Conservation (phyloP, 768 basidiomycete genomes). For the Rhodotorula toruloides region DNA sequence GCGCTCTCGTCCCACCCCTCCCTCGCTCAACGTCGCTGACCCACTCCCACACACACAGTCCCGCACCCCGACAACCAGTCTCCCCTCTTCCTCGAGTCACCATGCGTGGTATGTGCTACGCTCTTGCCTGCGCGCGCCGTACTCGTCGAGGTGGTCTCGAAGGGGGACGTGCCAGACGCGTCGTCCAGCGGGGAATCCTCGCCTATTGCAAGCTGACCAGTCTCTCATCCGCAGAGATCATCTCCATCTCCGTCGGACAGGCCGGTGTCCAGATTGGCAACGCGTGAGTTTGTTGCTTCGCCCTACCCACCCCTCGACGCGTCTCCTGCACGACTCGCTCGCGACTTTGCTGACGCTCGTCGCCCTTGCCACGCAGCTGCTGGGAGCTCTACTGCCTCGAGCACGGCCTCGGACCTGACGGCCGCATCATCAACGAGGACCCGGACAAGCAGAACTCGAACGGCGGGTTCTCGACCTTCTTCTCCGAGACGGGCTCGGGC, state of each 20-base stretch:
- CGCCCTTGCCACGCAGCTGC: constrained; percentile 48
- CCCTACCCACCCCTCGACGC: constrained; percentile 54
- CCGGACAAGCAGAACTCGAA: constrained; percentile 46
- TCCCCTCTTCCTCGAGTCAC: not conserved
- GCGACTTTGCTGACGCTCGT: constrained; percentile 40
- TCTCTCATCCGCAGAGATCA: constrained; percentile 17
- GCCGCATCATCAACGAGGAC: constrained; percentile 40
- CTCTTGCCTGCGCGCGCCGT: not conserved
- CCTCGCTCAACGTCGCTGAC: not conserved
- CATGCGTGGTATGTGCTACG: constrained; percentile 20
- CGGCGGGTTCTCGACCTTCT: constrained; percentile 97
- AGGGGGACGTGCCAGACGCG: not conserved
- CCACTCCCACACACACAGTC: too few species aligned
- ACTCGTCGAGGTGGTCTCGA: too few species aligned
- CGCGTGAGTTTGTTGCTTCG: constrained; percentile 60
- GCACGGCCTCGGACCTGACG: constrained; percentile 63
- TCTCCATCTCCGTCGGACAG: constrained; percentile 76
- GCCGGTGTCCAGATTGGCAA: constrained; percentile 84
- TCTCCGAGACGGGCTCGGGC: constrained; percentile 85
- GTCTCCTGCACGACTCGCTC: constrained; percentile 46
- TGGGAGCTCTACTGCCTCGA: constrained; percentile 98
- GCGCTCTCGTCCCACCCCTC: not conserved
- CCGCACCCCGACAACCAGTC: not conserved
- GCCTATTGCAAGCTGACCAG: not conserved
- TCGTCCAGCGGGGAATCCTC: not conserved